A percentile compares a stretch with the other conserved stretches of the same genome.
phyloP scores from a whole-genome alignment of 1,284 basidiomycete genomes.

The Phlebopus sp. region DNA sequence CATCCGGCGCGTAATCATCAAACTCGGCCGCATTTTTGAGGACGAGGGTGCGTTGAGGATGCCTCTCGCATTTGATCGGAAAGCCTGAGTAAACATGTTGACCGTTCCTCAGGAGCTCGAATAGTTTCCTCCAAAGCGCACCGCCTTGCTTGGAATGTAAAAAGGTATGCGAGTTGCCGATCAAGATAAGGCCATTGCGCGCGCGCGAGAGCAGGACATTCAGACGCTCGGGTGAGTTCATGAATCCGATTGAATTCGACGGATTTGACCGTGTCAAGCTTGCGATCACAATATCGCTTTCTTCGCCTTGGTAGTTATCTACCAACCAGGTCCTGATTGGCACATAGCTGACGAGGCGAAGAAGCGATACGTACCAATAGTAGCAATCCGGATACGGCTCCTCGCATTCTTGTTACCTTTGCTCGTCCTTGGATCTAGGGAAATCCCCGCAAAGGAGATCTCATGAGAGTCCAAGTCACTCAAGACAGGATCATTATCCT shows the following conservation, averaged over 20 bases:
- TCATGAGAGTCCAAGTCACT: conserved; percentile 62
- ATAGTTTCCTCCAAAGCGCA: conserved; percentile 48
- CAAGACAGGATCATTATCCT: conserved; percentile 55
- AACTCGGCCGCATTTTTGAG: conserved; percentile 47
- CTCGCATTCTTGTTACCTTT: conserved; percentile 35
- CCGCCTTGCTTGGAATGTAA: conserved; percentile 48
- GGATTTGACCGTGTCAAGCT: conserved; percentile 59
- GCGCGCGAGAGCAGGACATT: conserved; percentile 67
- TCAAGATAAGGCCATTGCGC: conserved; percentile 57
- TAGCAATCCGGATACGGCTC: conserved; percentile 51
- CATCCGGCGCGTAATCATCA: conserved; percentile 51
- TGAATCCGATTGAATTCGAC: conserved; percentile 58
- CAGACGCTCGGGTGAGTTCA: conserved; percentile 62
- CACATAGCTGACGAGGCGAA: background rate
- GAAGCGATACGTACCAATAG: conserved; percentile 47
- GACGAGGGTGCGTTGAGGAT: conserved; percentile 40
- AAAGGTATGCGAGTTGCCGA: conserved; percentile 63
- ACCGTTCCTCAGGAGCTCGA: conserved; percentile 39
- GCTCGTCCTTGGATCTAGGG: conserved; percentile 31
- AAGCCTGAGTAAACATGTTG: conserved; percentile 57
- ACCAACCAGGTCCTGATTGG: conserved; percentile 4
- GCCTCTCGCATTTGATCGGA: conserved; percentile 54
- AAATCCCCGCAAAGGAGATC: conserved; percentile 51
- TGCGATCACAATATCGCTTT: conserved; percentile 62
- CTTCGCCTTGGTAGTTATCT: conserved; percentile 71